A percentile compares a stretch with the other conserved stretches of the same genome.
Conservation (phyloP, 2,329 filamentous ascomycete genomes). For the Venturia aucupariae region DNA sequence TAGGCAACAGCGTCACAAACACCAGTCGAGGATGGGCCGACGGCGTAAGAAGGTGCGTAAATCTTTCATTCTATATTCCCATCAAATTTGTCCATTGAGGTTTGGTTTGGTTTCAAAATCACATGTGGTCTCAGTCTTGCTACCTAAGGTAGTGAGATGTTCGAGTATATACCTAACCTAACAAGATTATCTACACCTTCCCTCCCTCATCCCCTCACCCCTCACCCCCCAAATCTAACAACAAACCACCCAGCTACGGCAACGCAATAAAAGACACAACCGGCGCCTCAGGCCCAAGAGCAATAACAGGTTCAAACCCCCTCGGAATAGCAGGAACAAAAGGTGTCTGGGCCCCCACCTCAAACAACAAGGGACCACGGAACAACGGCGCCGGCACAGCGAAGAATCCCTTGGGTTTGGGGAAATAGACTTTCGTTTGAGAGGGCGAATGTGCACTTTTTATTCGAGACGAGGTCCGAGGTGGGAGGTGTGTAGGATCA, state of each 20-base stretch:
- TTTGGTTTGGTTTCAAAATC: too few relatives aligned
- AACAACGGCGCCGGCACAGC: slow-evolving; percentile 6
- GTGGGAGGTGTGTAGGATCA: not conserved
- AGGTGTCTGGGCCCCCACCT: slow-evolving; percentile 13
- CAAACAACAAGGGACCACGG: not conserved
- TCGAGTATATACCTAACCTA: too few relatives aligned
- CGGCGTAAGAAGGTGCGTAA: slow-evolving; percentile 33
- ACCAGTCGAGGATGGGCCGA: slow-evolving; percentile 39
- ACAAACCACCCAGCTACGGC: slow-evolving; percentile 27
- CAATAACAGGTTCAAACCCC: slow-evolving; percentile 37
- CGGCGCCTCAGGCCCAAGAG: slow-evolving; percentile 34
- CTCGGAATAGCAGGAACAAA: slow-evolving; percentile 31
- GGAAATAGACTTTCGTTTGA: too few relatives aligned
- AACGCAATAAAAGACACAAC: slow-evolving; percentile 41
- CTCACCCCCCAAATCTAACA: not conserved
- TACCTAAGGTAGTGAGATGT: too few relatives aligned
- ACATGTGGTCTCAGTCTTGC: too few relatives aligned
- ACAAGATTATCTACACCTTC: too few relatives aligned
- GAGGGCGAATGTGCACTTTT: too few relatives aligned
- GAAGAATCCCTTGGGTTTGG: slow-evolving; percentile 16
- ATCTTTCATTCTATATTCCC: not conserved
- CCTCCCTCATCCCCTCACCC: not conserved
- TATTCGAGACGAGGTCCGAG: too few relatives aligned
- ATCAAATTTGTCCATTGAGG: too few relatives aligned
- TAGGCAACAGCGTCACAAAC: slow-evolving; percentile 35